Conservation (phyloP, 768 basidiomycete genomes). For the Mrakia frigida region DNA sequence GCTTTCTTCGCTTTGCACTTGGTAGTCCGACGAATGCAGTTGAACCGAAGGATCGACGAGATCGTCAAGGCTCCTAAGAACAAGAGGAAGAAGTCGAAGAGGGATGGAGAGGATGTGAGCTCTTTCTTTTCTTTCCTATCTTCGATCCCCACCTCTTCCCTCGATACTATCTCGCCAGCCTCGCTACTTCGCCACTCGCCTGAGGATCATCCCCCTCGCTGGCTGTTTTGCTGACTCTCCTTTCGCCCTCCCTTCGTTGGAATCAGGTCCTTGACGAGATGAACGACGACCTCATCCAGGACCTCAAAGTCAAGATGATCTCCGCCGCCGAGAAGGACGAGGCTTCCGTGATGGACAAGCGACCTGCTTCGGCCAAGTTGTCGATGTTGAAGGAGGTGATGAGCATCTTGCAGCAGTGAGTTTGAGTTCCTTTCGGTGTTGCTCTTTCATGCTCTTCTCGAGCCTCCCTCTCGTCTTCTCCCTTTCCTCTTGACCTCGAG, state of each 20-base stretch:
- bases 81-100: constrained; percentile 60
- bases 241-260: not conserved
- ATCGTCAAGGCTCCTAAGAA: constrained; percentile 76
- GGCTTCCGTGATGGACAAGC: constrained; percentile 67
- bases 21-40: constrained; percentile 65
- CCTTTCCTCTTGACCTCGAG: not conserved
- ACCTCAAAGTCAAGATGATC: constrained; percentile 84
- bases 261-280: constrained; percentile 59
- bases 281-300: constrained; percentile 83
- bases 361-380: constrained; percentile 80
- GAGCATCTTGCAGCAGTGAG: constrained; percentile 86
- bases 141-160: not conserved
- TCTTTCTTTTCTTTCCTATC: constrained; percentile 48
- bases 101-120: constrained; percentile 62
- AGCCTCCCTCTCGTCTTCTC: not conserved
- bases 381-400: constrained; percentile 81
- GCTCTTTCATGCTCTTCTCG: not conserved
- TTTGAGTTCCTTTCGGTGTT: constrained; percentile 22
- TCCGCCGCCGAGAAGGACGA: constrained; percentile 78
- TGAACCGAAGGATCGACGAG: constrained; percentile 80
- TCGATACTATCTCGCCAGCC: no score
- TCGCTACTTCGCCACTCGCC: no score
- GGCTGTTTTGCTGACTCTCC: not conserved
- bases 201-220: no score
- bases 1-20: constrained; percentile 11